phyloP scores from a whole-genome alignment of 768 basidiomycete species.

The Termitomyces sp. region DNA sequence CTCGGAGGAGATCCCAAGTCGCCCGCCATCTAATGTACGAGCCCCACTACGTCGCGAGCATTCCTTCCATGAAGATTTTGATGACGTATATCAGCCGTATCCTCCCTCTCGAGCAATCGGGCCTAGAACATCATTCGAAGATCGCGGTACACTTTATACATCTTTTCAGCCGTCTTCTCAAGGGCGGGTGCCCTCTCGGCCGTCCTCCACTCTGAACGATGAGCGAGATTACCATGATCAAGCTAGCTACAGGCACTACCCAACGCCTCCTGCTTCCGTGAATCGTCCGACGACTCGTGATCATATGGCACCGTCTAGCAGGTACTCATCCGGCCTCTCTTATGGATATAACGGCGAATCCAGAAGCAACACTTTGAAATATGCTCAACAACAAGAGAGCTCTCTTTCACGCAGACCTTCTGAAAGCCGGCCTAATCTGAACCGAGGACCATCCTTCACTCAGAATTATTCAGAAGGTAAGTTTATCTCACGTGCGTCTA shows the following conservation, averaged over 20 bases:
- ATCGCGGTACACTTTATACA: conserved; percentile 10
- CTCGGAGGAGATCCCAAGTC: conserved; percentile 5
- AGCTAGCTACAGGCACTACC: conserved; percentile 10
- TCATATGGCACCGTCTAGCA: conserved; percentile 3
- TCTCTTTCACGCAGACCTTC: conserved; percentile 15
- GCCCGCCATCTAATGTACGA: conserved; percentile 1
- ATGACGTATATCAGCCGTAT: conserved; percentile 9
- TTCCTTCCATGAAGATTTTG: conserved; percentile 17
- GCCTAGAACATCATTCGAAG: conserved; percentile 21
- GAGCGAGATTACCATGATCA: conserved; percentile 12
- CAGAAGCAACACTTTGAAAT: conserved; percentile 15
- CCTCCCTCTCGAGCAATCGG: conserved; percentile 16
- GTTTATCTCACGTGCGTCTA: background rate
- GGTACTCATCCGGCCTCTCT: background rate
- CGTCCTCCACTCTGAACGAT: conserved; percentile 11
- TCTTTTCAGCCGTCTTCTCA: conserved; percentile 3
- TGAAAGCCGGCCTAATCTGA: conserved; percentile 7
- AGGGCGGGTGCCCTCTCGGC: conserved; percentile 5
- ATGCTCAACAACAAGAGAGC: conserved; percentile 13
- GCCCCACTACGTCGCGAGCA: conserved; percentile 11
- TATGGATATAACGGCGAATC: conserved; percentile 7
- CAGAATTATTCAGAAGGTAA: conserved; percentile 14
- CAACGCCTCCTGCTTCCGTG: conserved; percentile 15
- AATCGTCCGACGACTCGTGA: conserved; percentile 12
- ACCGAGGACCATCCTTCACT: conserved; percentile 14